These are phyloP conservation scores for Niebla homalea DNA, from an alignment of 495 filamentous ascomycete genomes.

Conservation along the genomic window DNA sequence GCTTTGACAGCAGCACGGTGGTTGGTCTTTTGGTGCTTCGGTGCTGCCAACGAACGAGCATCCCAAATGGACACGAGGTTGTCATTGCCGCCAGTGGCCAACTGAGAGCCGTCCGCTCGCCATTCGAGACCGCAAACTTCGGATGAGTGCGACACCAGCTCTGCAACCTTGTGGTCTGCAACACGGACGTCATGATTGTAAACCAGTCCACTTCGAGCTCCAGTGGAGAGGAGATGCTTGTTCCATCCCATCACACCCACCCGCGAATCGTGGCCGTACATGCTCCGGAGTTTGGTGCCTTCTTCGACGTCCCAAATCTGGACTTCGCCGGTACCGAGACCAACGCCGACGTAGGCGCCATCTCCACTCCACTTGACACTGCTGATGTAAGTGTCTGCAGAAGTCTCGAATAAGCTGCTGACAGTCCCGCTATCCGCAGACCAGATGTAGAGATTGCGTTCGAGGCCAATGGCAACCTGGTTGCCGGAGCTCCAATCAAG, in stretches of 20 bases:
- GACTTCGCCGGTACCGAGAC: constrained; percentile 86
- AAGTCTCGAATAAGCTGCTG: constrained; percentile 70
- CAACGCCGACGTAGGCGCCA: constrained; percentile 90
- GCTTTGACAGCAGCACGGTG: constrained; percentile 98
- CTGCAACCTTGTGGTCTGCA: constrained; percentile 92
- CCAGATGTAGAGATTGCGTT: constrained; percentile 97
- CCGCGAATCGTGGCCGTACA: constrained; percentile 92
- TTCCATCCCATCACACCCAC: constrained; percentile 98
- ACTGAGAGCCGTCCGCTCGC: constrained; percentile 88
- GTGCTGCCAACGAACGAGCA: constrained; percentile 76
- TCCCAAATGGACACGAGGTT: constrained; percentile 99
- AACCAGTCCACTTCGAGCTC: constrained; percentile 85
- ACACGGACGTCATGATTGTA: constrained; percentile 99
- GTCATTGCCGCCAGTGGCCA: constrained; percentile 95
- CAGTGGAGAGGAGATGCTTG: constrained; percentile 92
- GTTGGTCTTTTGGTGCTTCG: constrained; percentile 99
- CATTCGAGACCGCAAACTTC: constrained; percentile 98
- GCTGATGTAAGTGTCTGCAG: constrained; percentile 86
- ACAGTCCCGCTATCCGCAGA: constrained; percentile 91
- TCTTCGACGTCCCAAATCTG: constrained; percentile 99
- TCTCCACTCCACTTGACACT: constrained; percentile 98
- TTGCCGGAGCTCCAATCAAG: constrained; percentile 96
- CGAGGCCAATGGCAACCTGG: constrained; percentile 94
- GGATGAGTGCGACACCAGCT: constrained; percentile 89
- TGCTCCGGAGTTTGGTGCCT: constrained; percentile 85